These are phyloP conservation scores for Verticillium nonalfalfae DNA, from an alignment of 2,329 filamentous ascomycete species.

Conservation along the genomic window DNA sequence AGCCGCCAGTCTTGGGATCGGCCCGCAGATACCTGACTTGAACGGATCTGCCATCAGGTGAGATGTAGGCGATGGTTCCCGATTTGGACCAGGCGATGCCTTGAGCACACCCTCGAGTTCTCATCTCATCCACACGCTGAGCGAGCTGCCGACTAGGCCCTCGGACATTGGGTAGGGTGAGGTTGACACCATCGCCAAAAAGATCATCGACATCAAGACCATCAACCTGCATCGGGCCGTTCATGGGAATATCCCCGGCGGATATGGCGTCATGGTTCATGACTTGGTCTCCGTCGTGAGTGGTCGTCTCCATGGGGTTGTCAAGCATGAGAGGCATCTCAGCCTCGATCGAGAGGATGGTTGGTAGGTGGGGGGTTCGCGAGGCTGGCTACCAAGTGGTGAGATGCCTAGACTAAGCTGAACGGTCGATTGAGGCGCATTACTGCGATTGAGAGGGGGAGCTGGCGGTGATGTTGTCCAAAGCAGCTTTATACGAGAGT, in stretches of 20 bases:
- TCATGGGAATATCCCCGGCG: constrained; percentile 8
- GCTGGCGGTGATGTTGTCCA: neutral
- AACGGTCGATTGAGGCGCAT: neutral
- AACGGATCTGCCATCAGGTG: constrained; percentile 62
- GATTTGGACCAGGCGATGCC: constrained; percentile 82
- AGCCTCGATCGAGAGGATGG: constrained; percentile 19
- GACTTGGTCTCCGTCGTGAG: constrained; percentile 35
- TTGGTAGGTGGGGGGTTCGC: neutral
- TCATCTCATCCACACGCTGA: constrained; percentile 70
- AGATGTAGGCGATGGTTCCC: constrained; percentile 79
- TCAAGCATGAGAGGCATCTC: constrained; percentile 51
- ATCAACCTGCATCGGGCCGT: constrained; percentile 41
- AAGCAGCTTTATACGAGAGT: neutral
- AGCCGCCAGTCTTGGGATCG: constrained; percentile 61
- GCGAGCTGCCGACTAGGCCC: constrained; percentile 60
- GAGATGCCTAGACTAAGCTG: neutral
- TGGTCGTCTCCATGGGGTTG: constrained; percentile 27
- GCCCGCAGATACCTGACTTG: constrained; percentile 69
- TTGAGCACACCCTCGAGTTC: constrained; percentile 73
- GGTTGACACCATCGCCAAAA: constrained; percentile 64
- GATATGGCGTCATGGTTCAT: constrained; percentile 7
- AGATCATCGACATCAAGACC: constrained; percentile 65
- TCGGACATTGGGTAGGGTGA: constrained; percentile 44
- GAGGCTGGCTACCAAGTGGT: neutral
- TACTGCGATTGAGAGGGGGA: neutral